Evolutionary conservation across 1,284 basidiomycete species (phyloP).

Genomic region (Microbotryum lychnidis-dioicae): DNA sequence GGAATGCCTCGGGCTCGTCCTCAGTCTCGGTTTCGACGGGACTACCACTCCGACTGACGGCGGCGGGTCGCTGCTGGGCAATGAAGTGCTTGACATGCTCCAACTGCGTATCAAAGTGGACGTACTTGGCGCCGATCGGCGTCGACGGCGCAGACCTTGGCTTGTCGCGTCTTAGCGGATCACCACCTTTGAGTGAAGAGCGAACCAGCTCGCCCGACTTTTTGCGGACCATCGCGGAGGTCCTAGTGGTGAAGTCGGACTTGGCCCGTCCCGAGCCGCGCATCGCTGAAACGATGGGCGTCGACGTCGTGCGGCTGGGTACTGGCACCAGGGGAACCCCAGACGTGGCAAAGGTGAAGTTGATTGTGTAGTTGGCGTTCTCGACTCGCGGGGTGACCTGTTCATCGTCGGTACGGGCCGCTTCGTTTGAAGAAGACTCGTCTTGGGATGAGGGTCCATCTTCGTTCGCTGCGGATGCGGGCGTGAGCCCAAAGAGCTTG

Average conservation of each 20-base stretch:
- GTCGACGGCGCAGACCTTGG: conserved; percentile 57
- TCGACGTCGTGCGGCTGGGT: conserved; percentile 6
- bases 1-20: conserved; percentile 51
- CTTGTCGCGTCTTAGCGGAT: conserved; percentile 38
- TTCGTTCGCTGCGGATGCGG: conserved; percentile 4
- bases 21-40: conserved; percentile 72
- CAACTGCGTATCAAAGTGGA: conserved; percentile 85
- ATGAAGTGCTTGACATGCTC: conserved; percentile 90
- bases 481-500: conserved; percentile 16
- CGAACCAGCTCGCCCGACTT: conserved; percentile 90
- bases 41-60: conserved; percentile 82
- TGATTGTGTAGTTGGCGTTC: background rate
- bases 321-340: conserved; percentile 2
- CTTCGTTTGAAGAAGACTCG: conserved; percentile 2
- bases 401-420: background rate
- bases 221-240: conserved; percentile 56
- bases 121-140: conserved; percentile 63
- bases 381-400: background rate
- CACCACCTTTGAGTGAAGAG: conserved; percentile 71
- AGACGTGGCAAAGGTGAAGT: conserved; percentile 4
- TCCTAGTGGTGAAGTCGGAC: conserved; percentile 14
- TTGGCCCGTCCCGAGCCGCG: conserved; percentile 9
- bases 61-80: conserved; percentile 84
- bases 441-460: conserved; percentile 25
- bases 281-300: background rate